These are phyloP conservation scores for Boletus patriciae DNA, from an alignment of 768 basidiomycete genomes.

Conservation along the genomic window DNA sequence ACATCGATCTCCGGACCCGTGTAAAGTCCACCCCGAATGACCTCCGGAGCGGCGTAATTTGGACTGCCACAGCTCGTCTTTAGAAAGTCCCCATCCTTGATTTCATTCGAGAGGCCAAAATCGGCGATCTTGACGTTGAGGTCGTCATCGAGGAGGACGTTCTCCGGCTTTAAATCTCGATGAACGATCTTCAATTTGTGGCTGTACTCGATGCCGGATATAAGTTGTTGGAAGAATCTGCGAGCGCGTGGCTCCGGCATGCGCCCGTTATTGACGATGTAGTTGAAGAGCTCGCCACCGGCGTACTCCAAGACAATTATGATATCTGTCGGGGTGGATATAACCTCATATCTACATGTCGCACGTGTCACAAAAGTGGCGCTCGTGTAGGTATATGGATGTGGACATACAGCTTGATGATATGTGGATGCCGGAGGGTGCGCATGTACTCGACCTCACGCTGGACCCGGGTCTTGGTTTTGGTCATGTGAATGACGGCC, in stretches of 20 bases:
- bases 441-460: constrained; percentile 98
- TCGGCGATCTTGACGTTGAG: constrained; percentile 98
- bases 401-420: constrained; percentile 85
- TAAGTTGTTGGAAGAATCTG: constrained; percentile 97
- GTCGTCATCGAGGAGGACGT: constrained; percentile 82
- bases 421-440: constrained; percentile 90
- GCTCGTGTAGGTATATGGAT: constrained; percentile 5
- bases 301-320: constrained; percentile 99
- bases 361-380: constrained; percentile 5
- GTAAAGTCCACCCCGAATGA: constrained; percentile 92
- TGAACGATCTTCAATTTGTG: constrained; percentile 97
- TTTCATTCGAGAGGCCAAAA: constrained; percentile 94
- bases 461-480: constrained; percentile 89
- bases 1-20: constrained; percentile 98
- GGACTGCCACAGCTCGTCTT: constrained; percentile 98
- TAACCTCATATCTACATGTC: constrained; percentile 71
- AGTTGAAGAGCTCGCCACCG: constrained; percentile 96
- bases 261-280: constrained; percentile 91
- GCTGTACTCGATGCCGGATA: constrained; percentile 95
- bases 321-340: constrained; percentile 92
- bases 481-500: constrained; percentile 86
- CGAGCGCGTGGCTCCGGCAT: constrained; percentile 88
- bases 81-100: constrained; percentile 94
- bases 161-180: constrained; percentile 97
- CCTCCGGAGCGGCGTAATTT: constrained; percentile 98